phyloP scores from a whole-genome alignment of 352 stramenopile species.

The Globisporangium yorkense region DNA sequence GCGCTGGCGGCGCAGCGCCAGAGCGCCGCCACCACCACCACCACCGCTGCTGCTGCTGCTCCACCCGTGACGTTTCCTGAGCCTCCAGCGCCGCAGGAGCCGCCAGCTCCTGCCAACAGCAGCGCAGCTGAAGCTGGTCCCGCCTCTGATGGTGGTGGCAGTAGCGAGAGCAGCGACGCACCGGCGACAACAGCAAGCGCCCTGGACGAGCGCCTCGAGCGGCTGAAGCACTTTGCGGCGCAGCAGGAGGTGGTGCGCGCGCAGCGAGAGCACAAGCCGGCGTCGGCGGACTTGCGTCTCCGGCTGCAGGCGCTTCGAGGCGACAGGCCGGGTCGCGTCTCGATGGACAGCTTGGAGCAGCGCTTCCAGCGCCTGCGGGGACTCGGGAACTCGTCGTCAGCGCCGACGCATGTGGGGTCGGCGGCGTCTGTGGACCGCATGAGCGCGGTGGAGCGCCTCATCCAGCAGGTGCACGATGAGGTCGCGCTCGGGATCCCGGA shows the following conservation, averaged over 20 bases:
- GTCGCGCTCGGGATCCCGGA: conserved; percentile 44
- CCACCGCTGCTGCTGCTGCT: neutral
- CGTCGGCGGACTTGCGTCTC: conserved; percentile 20
- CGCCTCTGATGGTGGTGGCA: neutral
- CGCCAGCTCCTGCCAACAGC: neutral
- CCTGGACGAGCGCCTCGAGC: conserved; percentile 29
- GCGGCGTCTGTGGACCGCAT: conserved; percentile 4
- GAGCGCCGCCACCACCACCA: neutral
- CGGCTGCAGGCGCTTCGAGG: conserved; percentile 50
- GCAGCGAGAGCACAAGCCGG: conserved; percentile 11
- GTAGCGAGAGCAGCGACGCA: neutral
- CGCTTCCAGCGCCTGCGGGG: conserved; percentile 36
- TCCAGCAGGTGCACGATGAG: conserved; percentile 59
- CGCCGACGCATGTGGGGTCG: neutral
- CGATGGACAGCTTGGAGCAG: conserved; percentile 21
- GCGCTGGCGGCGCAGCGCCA: neutral
- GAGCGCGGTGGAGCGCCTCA: conserved; percentile 33
- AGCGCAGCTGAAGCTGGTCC: neutral
- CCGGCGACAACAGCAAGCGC: neutral
- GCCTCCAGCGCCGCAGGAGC: neutral
- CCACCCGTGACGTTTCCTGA: neutral
- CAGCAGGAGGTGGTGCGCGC: conserved; percentile 11
- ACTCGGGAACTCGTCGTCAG: neutral
- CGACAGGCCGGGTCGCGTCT: conserved; percentile 19
- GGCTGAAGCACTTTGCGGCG: conserved; percentile 33